Conservation (phyloP, 2,329 filamentous ascomycete genomes). For the Trichoderma atrobrunneum region DNA sequence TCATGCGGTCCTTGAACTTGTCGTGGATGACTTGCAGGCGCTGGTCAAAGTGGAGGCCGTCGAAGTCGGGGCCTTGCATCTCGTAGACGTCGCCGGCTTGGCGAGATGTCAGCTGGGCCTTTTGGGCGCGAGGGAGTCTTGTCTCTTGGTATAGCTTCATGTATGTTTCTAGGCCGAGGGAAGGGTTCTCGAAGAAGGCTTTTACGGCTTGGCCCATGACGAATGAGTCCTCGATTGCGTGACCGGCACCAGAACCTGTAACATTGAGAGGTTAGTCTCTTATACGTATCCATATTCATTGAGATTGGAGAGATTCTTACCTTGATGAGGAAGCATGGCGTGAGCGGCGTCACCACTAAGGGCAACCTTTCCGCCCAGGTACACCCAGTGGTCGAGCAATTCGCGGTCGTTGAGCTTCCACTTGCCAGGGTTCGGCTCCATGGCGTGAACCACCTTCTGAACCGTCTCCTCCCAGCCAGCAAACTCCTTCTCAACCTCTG, state of each 20-base stretch:
- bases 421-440: slow-evolving; percentile 6
- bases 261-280: not conserved
- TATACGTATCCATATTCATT: not conserved
- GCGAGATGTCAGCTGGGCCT: slow-evolving; percentile 5
- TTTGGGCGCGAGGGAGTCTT: not conserved
- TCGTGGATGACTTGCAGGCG: slow-evolving; percentile 12
- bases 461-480: slow-evolving; percentile 11
- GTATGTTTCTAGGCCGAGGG: slow-evolving; percentile 2
- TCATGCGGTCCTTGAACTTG: slow-evolving; percentile 14
- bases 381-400: slow-evolving; percentile 2
- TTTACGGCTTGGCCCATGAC: slow-evolving; percentile 15
- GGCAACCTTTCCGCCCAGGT: not conserved
- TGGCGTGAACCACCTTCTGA: slow-evolving; percentile 3
- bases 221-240: slow-evolving; percentile 15
- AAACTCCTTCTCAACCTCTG: slow-evolving; percentile 8
- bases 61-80: slow-evolving; percentile 11
- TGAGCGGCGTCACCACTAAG: slow-evolving; percentile 10
- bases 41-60: slow-evolving; percentile 5
- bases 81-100: slow-evolving; percentile 14
- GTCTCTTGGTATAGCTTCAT: slow-evolving; percentile 15
- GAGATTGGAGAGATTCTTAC: not conserved
- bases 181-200: slow-evolving; percentile 7
- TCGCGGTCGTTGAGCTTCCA: slow-evolving; percentile 15
- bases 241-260: slow-evolving; percentile 4
- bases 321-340: slow-evolving; percentile 15